phyloP scores from a whole-genome alignment of 306 rosid species.

The Prinsepia uniflora region DNA sequence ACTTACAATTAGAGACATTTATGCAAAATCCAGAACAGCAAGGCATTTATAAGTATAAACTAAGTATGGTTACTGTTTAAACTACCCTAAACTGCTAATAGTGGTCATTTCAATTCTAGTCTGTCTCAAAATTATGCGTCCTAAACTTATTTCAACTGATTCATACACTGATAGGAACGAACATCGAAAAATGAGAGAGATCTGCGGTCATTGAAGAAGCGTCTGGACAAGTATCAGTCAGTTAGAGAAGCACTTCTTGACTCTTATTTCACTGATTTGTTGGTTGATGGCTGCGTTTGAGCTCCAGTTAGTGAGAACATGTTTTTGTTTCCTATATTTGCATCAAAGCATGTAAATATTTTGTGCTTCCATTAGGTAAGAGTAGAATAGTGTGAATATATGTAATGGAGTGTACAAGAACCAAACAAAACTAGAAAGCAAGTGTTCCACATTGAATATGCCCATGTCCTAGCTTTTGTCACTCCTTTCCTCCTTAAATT shows the following conservation, averaged over 20 bases:
- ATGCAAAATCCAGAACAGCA: neutral
- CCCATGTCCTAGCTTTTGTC: constrained; percentile 3
- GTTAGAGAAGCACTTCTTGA: constrained; percentile 80
- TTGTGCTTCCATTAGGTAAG: neutral
- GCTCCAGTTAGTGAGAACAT: constrained; percentile 1
- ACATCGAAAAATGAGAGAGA: constrained; percentile 74
- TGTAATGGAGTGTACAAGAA: neutral
- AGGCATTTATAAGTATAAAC: neutral
- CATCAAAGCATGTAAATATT: neutral
- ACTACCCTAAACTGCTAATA: neutral
- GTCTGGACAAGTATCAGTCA: constrained; percentile 61
- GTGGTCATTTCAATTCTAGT: neutral
- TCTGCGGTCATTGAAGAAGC: constrained; percentile 86
- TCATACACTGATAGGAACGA: constrained; percentile 55
- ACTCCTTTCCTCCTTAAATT: constrained; percentile 12
- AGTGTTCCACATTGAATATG: neutral
- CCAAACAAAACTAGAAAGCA: constrained; percentile 7
- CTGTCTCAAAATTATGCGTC: neutral
- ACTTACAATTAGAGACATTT: neutral
- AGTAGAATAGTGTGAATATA: neutral
- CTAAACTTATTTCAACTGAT: neutral
- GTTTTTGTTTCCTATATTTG: neutral
- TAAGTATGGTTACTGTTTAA: neutral
- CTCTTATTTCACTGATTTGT: constrained; percentile 61
- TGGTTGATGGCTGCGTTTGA: constrained; percentile 21